Evolutionary conservation across 1,284 basidiomycete genomes (phyloP).

Genomic region (Hymenochaete sp.): DNA sequence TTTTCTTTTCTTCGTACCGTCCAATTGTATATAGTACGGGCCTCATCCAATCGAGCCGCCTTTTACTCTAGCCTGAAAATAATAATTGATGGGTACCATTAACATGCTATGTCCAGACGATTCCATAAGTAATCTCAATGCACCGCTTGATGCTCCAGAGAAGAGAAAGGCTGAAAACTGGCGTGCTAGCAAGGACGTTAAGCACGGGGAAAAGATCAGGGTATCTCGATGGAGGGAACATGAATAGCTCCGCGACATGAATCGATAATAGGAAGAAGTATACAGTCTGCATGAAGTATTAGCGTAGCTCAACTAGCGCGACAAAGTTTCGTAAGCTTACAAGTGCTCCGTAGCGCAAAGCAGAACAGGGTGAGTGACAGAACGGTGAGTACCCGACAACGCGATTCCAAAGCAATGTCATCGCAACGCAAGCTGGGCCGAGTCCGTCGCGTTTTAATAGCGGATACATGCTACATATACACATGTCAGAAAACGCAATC

Average conservation of each 20-base stretch:
- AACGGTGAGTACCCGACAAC: conserved; percentile 70
- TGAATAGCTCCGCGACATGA: conserved; percentile 56
- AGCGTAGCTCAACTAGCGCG: conserved; percentile 3
- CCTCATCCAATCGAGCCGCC: no score
- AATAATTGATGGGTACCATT: no score
- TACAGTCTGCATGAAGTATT: conserved; percentile 35
- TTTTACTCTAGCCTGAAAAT: no score
- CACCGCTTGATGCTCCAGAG: conserved; percentile 70
- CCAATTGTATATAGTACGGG: no score
- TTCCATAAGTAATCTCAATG: conserved; percentile 64
- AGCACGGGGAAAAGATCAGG: conserved; percentile 83
- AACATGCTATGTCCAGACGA: no score
- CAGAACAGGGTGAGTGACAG: conserved; percentile 33
- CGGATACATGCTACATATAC: conserved; percentile 79
- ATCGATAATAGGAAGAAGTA: conserved; percentile 50
- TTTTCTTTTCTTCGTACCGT: no score
- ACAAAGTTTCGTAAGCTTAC: conserved; percentile 32
- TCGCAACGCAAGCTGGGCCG: conserved; percentile 62
- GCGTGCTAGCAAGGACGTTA: conserved; percentile 77
- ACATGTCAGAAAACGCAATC: conserved; percentile 9
- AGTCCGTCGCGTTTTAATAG: conserved; percentile 75
- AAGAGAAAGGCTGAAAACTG: conserved; percentile 68
- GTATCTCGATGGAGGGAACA: conserved; percentile 61
- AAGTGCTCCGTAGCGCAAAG: conserved; percentile 45
- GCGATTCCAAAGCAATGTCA: conserved; percentile 72